These are phyloP conservation scores for Vachellia pachyceras DNA, from an alignment of 306 rosid genomes.

Conservation along the genomic window DNA sequence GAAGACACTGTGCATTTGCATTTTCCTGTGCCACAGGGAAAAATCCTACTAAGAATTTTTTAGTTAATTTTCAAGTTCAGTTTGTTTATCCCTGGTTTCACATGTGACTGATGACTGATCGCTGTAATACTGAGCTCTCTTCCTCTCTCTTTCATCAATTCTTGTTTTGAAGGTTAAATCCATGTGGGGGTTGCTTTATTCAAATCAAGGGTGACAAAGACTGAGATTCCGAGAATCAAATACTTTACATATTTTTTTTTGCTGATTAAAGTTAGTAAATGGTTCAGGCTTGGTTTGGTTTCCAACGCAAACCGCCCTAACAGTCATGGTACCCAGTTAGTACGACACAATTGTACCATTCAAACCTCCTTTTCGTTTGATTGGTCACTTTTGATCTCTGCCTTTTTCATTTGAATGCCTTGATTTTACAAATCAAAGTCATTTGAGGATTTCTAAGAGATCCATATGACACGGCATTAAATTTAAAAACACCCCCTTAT, in stretches of 20 bases:
- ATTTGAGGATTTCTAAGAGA: constrained; percentile 29
- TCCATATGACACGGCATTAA: constrained; percentile 32
- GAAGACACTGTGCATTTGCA: constrained; percentile 23
- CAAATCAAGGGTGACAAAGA: constrained; percentile 38
- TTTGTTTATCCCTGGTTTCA: constrained; percentile 26
- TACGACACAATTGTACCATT: constrained; percentile 56
- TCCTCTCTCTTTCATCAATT: constrained; percentile 31
- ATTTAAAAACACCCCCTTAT: background rate
- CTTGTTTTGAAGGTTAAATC: constrained; percentile 45
- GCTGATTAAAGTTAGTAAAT: constrained; percentile 2
- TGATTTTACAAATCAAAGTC: constrained; percentile 30
- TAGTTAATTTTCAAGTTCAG: constrained; percentile 32
- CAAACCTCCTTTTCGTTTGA: constrained; percentile 20
- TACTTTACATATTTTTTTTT: constrained; percentile 12
- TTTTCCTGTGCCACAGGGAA: constrained; percentile 33
- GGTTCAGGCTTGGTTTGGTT: constrained; percentile 39
- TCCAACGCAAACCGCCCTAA: constrained; percentile 42
- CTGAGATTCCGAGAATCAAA: constrained; percentile 21
- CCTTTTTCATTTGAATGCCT: constrained; percentile 19
- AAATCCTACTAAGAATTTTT: constrained; percentile 37
- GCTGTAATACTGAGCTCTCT: constrained; percentile 44
- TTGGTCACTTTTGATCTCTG: background rate
- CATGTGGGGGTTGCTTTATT: constrained; percentile 46
- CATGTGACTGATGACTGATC: constrained; percentile 45
- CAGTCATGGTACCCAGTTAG: constrained; percentile 48